Evolutionary conservation across 805 yeast genomes (phyloP).

Genomic region (Grigorovia humatica): DNA sequence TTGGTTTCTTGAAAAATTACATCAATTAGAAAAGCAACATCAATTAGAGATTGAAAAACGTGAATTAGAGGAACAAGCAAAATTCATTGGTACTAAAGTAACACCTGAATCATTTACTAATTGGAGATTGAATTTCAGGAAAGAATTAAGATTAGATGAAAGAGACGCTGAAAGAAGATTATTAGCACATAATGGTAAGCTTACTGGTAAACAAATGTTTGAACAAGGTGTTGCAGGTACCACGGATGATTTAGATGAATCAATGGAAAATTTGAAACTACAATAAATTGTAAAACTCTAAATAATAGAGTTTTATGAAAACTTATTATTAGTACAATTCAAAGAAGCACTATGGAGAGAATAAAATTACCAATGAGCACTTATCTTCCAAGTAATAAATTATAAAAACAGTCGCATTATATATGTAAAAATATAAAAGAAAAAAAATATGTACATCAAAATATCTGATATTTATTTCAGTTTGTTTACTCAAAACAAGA

Average conservation of each 20-base stretch:
- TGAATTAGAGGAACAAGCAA: constrained; percentile 79
- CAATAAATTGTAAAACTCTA: not conserved
- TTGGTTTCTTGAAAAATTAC: constrained; percentile 49
- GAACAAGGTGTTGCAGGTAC: constrained; percentile 79
- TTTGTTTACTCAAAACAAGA: too few species aligned
- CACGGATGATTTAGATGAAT: constrained; percentile 36
- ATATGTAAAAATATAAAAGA: too few species aligned
- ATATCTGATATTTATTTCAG: too few species aligned
- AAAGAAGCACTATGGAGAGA: too few species aligned
- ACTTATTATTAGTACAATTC: too few species aligned
- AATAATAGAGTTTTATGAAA: too few species aligned
- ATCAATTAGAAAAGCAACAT: constrained; percentile 41
- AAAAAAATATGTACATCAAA: constrained; percentile 1
- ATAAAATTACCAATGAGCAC: too few species aligned
- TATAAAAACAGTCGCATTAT: not conserved
- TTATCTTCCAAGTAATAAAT: too few species aligned
- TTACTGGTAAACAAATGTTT: constrained; percentile 83
- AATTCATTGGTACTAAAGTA: constrained; percentile 84
- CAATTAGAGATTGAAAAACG: constrained; percentile 50
- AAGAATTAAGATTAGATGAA: constrained; percentile 61
- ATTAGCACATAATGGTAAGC: constrained; percentile 59
- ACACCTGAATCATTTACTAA: constrained; percentile 59
- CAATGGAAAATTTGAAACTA: not conserved
- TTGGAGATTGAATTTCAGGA: constrained; percentile 68
- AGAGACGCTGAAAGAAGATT: constrained; percentile 42